phyloP scores from a whole-genome alignment of 2,329 filamentous ascomycete species.

The Xylaria sp. region DNA sequence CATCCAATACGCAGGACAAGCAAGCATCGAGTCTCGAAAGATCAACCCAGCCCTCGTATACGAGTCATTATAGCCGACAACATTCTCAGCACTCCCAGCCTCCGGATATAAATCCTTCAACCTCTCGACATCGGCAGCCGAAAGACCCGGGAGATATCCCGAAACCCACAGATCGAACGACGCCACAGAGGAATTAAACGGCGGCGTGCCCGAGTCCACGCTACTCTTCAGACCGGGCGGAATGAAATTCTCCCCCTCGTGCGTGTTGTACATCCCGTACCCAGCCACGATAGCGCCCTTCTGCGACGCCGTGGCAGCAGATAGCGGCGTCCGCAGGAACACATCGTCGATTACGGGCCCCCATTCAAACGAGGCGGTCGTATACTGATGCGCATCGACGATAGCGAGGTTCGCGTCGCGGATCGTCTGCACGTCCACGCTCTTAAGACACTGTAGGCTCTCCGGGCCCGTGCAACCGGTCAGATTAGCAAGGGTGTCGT shows the following conservation, averaged over 20 bases:
- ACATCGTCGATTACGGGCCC: slow-evolving; percentile 68
- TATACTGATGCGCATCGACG: slow-evolving; percentile 62
- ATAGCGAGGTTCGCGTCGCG: slow-evolving; percentile 63
- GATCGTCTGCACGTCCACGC: slow-evolving; percentile 62
- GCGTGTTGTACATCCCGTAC: slow-evolving; percentile 69
- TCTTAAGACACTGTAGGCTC: slow-evolving; percentile 67
- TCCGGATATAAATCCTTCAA: slow-evolving; percentile 61
- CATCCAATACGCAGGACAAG: slow-evolving; percentile 70
- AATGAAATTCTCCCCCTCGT: slow-evolving; percentile 72
- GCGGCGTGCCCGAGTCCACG: slow-evolving; percentile 49
- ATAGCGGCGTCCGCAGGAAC: slow-evolving; percentile 63
- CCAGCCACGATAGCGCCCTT: slow-evolving; percentile 52
- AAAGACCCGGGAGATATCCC: slow-evolving; percentile 64
- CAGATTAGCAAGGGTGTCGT: slow-evolving; percentile 57
- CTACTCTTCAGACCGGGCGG: slow-evolving; percentile 59
- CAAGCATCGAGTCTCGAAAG: slow-evolving; percentile 68
- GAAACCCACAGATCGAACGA: slow-evolving; percentile 65
- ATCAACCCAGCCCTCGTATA: slow-evolving; percentile 66
- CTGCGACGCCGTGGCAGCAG: slow-evolving; percentile 52
- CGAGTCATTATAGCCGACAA: slow-evolving; percentile 60
- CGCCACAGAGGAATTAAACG: slow-evolving; percentile 61
- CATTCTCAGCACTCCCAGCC: slow-evolving; percentile 59
- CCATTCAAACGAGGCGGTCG: slow-evolving; percentile 68
- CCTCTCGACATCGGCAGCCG: slow-evolving; percentile 51
- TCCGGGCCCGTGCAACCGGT: slow-evolving; percentile 60